Percentiles rank a stretch among this genome's conserved stretches.
These are phyloP conservation scores for Murraya paniculata DNA, from an alignment of 345 rosid species.

Conservation along the genomic window DNA sequence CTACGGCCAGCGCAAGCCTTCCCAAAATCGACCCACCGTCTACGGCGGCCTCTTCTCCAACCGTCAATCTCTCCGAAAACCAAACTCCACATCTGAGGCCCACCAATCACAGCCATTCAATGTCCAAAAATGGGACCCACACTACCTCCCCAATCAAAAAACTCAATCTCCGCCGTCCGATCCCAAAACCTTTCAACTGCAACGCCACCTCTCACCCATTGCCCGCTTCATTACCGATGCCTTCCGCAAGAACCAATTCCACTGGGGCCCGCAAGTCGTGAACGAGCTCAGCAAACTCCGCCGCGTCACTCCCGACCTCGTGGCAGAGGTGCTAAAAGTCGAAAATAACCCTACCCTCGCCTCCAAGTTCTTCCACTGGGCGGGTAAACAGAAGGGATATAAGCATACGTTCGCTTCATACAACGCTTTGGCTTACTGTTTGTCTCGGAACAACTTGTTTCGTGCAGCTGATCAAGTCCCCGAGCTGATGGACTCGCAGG, in stretches of 20 bases:
- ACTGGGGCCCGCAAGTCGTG: conserved; percentile 67
- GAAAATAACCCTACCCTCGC: conserved; percentile 54
- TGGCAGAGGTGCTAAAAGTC: conserved; percentile 73
- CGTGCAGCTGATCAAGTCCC: conserved; percentile 92
- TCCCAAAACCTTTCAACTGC: conserved; percentile 34
- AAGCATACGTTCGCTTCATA: conserved; percentile 71
- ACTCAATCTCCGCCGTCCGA: conserved; percentile 23
- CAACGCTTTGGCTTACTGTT: conserved; percentile 87
- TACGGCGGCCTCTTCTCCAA: conserved; percentile 83
- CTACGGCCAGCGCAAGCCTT: conserved; percentile 85
- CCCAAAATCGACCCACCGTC: conserved; percentile 72
- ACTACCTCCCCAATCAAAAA: conserved; percentile 20
- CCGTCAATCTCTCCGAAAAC: conserved; percentile 39
- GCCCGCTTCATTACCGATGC: conserved; percentile 81
- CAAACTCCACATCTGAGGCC: conserved; percentile 15
- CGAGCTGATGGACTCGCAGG: conserved; percentile 83
- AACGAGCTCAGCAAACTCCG: conserved; percentile 81
- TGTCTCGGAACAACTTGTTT: conserved; percentile 52
- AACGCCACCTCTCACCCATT: conserved; percentile 62
- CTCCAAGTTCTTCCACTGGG: conserved; percentile 92
- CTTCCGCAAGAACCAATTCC: conserved; percentile 51
- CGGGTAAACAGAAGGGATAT: conserved; percentile 88
- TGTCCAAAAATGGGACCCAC: conserved; percentile 76
- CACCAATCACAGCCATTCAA: conserved; percentile 36
- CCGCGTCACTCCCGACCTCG: conserved; percentile 73